These are phyloP conservation scores for Bromus sterilis DNA, from an alignment of 176 grass and related monocot genomes.

Conservation along the genomic window DNA sequence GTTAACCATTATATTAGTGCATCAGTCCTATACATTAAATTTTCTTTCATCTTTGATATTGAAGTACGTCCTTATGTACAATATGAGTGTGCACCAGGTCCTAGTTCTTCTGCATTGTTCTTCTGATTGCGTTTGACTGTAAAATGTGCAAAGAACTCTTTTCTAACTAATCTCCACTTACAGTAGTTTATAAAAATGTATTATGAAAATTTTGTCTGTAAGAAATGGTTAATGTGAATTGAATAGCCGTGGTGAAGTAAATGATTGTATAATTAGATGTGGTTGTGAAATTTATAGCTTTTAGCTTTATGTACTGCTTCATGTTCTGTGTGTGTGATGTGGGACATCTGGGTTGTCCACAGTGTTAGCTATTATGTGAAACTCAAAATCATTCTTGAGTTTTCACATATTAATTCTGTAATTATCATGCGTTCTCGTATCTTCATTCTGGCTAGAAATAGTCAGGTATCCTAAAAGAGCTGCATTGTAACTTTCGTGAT, in stretches of 20 bases:
- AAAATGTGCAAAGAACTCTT: not conserved
- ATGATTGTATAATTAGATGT: not conserved
- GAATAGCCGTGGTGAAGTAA: not conserved
- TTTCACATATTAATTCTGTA: not conserved
- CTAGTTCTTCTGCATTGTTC: not conserved
- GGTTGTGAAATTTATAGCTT: not conserved
- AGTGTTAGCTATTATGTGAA: not conserved
- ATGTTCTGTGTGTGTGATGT: not conserved
- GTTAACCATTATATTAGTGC: not conserved
- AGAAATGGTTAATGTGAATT: not conserved
- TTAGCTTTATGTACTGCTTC: not conserved
- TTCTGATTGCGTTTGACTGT: not conserved
- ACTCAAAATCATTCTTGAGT: not conserved
- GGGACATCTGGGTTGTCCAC: not conserved
- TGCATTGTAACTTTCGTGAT: not conserved
- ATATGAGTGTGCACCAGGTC: not conserved
- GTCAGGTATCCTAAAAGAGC: not conserved
- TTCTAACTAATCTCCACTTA: not conserved
- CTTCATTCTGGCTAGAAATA: not conserved
- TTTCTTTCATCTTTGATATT: not conserved
- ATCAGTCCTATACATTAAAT: not conserved
- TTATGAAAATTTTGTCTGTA: conserved; percentile 15
- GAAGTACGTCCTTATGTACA: not conserved
- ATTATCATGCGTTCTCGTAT: not conserved
- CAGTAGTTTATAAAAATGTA: not conserved